These are phyloP conservation scores for Lolium perenne DNA, from an alignment of 176 grass and related monocot species.

Conservation along the genomic window DNA sequence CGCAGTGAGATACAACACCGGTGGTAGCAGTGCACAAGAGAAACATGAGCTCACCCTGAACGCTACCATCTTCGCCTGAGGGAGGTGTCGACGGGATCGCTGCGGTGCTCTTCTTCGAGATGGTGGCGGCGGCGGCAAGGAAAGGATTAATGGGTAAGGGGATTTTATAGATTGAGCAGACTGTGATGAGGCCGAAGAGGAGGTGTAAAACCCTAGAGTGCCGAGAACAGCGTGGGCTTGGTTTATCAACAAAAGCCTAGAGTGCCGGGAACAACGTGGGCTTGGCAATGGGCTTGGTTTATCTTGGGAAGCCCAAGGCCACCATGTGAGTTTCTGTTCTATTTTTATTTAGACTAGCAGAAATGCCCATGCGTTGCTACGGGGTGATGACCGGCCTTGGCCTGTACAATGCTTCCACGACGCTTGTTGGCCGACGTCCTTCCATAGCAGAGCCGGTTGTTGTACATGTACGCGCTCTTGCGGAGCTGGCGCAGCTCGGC, in stretches of 20 bases:
- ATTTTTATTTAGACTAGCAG: not conserved
- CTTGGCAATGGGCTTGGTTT: not conserved
- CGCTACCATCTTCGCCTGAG: constrained; percentile 52
- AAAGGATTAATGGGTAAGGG: not conserved
- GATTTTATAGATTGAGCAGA: constrained; percentile 28
- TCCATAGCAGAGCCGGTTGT: no score
- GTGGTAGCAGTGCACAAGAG: not conserved
- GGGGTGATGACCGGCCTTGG: no score
- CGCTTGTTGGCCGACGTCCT: no score
- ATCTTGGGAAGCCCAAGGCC: not conserved
- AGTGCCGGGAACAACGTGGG: not conserved
- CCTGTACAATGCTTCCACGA: no score
- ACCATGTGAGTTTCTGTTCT: not conserved
- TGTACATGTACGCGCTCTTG: no score
- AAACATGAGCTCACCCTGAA: constrained; percentile 54
- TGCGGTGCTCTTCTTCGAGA: not conserved
- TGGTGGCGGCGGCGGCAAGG: not conserved
- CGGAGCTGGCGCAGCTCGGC: no score
- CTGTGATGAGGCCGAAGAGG: not conserved
- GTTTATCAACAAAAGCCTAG: constrained; percentile 34
- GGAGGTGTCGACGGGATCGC: no score
- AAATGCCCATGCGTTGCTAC: no score
- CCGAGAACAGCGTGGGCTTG: not conserved
- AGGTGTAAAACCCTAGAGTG: constrained; percentile 39
- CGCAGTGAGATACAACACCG: not conserved